phyloP scores from a whole-genome alignment of 805 yeast genomes.

The Helenozyma rhizophorensis region DNA sequence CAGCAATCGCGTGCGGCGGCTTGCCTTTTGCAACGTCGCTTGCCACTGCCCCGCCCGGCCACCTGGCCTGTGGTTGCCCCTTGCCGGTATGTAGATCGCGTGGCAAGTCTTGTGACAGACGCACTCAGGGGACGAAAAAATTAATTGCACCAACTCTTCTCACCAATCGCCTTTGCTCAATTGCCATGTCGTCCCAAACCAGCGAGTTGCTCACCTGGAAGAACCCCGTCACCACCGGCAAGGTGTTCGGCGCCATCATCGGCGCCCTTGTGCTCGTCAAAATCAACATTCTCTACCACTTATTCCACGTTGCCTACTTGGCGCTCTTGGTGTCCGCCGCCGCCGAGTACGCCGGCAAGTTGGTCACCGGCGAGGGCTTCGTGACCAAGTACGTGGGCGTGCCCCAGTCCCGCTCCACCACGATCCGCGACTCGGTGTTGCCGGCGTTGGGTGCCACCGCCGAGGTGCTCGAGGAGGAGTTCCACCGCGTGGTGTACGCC shows the following conservation, averaged over 20 bases:
- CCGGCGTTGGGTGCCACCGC: conserved; percentile 41
- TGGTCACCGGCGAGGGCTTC: conserved; percentile 74
- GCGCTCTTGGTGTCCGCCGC: conserved; percentile 61
- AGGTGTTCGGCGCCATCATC: conserved; percentile 64
- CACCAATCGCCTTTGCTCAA: no score
- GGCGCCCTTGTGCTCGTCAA: conserved; percentile 53
- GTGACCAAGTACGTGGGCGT: conserved; percentile 72
- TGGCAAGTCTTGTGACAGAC: no score
- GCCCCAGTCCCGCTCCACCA: conserved; percentile 31
- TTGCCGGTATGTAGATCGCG: no score
- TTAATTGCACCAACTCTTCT: no score
- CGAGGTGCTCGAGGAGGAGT: conserved; percentile 49
- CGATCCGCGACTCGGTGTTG: conserved; percentile 33
- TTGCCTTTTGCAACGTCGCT: no score
- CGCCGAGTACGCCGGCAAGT: conserved; percentile 72
- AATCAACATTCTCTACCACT: conserved; percentile 57
- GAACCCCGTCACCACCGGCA: conserved; percentile 72
- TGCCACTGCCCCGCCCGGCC: no score
- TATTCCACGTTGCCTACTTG: conserved; percentile 57
- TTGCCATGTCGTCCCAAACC: no score
- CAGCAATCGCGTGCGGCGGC: no score
- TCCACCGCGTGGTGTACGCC: conserved; percentile 59
- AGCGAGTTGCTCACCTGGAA: conserved; percentile 62
- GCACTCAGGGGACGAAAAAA: no score
- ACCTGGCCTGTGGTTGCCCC: no score